Evolutionary conservation across 306 rosid genomes (phyloP), one percentile per base, ranked within the genome.

Genomic region (Cicer chorassanicum): DNA sequence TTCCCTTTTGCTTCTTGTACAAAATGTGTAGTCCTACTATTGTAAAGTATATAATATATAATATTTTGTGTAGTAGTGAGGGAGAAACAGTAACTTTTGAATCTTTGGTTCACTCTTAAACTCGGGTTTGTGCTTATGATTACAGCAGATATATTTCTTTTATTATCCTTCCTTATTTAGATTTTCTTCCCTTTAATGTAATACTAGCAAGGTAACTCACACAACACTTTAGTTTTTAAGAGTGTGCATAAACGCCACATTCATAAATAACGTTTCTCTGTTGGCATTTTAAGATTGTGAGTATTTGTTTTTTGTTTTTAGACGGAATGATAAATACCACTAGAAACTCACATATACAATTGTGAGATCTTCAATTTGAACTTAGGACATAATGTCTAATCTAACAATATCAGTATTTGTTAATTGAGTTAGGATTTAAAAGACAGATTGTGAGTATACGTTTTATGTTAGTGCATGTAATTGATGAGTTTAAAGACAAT

Each of bases 11-110:
- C 68, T 69, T 78, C 68, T 36, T 79, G 90, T 82, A 84, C 78
- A 78, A 78, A 81, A 75, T 83, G 72, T 68, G 82, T 72, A 77
- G 78, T 78, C 84, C 59, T 87, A 83, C 68, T 89, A 84, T 60
- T 87, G 94, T 88, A 91, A 83, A 91, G 96, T 80, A 63, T 81
- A 80, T 74, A 29, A 29, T 29, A 29, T 29, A 29, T 29, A 29
- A 36, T 60, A 36, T 60, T 74, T 64, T 81, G 86, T 81, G 79
- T 78, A 79, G 79, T 83, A 74, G 85, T 39, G 44, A 60, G 66
- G 80, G 74, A 76, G 79, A 61, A 85, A 75, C 73, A 76, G 73
- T 44, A 63, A 75, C 69, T 59, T 53, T 87, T 82, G 81, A 81
- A 81, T 74, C 42, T 68, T 48, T 48, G 38, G 6, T 65, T 44